Evolutionary conservation across 2,329 filamentous ascomycete genomes (phyloP).

Genomic region (Pestalotiopsis sp.): DNA sequence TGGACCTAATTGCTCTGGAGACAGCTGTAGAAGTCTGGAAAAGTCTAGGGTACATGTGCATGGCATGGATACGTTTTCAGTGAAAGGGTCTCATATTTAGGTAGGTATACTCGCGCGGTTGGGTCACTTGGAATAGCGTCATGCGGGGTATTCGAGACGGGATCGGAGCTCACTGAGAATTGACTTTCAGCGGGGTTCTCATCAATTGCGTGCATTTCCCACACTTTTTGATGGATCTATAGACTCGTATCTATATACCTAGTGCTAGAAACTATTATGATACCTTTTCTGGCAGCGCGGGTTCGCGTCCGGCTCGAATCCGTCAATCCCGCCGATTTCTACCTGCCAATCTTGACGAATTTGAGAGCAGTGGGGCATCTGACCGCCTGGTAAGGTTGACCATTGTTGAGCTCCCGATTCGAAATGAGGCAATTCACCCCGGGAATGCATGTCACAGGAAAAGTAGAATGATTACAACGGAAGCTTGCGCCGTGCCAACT

Average conservation of each 20-base stretch:
- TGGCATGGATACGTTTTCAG: neutral
- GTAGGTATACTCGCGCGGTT: neutral
- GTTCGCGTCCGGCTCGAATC: neutral
- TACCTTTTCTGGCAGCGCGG: too few relatives aligned
- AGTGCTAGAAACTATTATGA: neutral
- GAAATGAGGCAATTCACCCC: neutral
- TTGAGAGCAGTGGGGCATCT: neutral
- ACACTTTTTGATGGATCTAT: neutral
- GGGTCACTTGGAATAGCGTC: neutral
- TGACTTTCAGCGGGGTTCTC: neutral
- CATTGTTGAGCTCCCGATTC: neutral
- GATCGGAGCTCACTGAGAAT: neutral
- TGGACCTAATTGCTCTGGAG: neutral
- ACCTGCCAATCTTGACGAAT: neutral
- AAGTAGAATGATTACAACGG: neutral
- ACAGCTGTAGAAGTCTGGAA: neutral
- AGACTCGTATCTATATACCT: neutral
- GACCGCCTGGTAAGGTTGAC: neutral
- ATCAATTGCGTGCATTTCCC: neutral
- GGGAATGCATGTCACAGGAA: neutral
- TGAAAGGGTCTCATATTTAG: neutral
- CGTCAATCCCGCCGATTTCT: conserved; percentile 3
- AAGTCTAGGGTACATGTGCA: neutral
- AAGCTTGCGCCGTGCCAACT: neutral
- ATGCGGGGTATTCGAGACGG: conserved; percentile 1